These are phyloP conservation scores for Phytophthora tentaculata DNA, from an alignment of 352 stramenopile species.

Conservation along the genomic window DNA sequence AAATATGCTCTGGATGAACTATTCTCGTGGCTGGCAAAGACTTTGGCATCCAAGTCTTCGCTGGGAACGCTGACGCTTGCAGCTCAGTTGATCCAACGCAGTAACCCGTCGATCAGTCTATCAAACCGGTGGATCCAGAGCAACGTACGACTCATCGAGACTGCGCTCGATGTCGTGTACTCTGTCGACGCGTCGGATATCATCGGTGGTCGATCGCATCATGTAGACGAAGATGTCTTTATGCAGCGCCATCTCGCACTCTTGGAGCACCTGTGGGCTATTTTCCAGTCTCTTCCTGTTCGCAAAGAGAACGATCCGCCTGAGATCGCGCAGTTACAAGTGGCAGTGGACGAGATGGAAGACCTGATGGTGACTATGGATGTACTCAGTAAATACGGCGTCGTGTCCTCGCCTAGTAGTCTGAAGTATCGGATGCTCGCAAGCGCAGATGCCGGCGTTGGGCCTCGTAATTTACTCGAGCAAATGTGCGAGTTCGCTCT, in stretches of 20 bases:
- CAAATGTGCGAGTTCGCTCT: constrained; percentile 60
- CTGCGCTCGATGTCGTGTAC: constrained; percentile 62
- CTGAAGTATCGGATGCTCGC: constrained; percentile 55
- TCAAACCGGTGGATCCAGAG: constrained; percentile 68
- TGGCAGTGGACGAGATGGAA: constrained; percentile 76
- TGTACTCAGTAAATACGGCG: constrained; percentile 60
- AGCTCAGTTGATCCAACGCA: constrained; percentile 64
- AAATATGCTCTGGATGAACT: constrained; percentile 57
- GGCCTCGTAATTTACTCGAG: constrained; percentile 45
- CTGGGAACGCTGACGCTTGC: constrained; percentile 49
- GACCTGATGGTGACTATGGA: constrained; percentile 78
- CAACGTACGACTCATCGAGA: constrained; percentile 56
- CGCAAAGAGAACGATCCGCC: constrained; percentile 63
- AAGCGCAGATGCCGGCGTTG: constrained; percentile 22
- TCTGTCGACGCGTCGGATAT: constrained; percentile 30
- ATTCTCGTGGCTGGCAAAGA: constrained; percentile 55
- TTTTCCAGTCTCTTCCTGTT: constrained; percentile 78
- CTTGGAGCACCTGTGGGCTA: constrained; percentile 69
- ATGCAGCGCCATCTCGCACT: constrained; percentile 38
- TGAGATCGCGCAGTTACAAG: constrained; percentile 64
- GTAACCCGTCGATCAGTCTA: constrained; percentile 57
- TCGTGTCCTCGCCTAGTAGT: constrained; percentile 27
- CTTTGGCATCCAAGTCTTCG: constrained; percentile 35
- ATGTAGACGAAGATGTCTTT: constrained; percentile 23
- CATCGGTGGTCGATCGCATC: constrained; percentile 16